phyloP scores from a whole-genome alignment of 2,329 filamentous ascomycete species.

The Fusarium pseudoanthophilum region DNA sequence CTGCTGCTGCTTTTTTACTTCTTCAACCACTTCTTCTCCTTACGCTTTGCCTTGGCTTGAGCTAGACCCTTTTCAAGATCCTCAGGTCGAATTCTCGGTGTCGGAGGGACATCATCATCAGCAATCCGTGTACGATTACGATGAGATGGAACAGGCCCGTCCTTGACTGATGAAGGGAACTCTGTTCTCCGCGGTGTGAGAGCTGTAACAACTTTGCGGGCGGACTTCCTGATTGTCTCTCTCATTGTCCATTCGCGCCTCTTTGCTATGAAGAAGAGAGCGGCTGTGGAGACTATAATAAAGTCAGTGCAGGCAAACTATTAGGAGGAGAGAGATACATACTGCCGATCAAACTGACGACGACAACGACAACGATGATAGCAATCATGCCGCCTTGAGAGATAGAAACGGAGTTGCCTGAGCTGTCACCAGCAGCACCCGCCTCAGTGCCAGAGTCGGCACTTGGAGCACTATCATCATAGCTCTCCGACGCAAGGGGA shows the following conservation, averaged over 20 bases:
- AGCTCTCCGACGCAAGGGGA: conserved; percentile 56
- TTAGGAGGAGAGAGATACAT: conserved; percentile 46
- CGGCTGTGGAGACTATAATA: conserved; percentile 66
- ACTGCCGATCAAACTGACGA: conserved; percentile 77
- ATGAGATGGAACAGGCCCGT: conserved; percentile 42
- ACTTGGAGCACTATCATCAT: conserved; percentile 51
- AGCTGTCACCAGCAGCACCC: conserved; percentile 73
- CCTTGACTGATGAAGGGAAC: conserved; percentile 68
- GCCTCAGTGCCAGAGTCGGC: conserved; percentile 61
- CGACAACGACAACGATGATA: conserved; percentile 77
- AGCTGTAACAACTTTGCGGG: conserved; percentile 68
- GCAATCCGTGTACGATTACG: conserved; percentile 59
- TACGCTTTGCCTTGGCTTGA: conserved; percentile 51
- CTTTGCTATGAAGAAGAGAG: conserved; percentile 83
- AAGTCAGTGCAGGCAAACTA: conserved; percentile 23
- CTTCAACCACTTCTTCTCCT: conserved; percentile 43
- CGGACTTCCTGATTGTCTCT: conserved; percentile 76
- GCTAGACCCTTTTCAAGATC: conserved; percentile 69
- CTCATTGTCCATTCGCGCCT: conserved; percentile 85
- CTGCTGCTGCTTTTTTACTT: conserved; percentile 15
- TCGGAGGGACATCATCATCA: conserved; percentile 67
- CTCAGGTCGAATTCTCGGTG: conserved; percentile 62
- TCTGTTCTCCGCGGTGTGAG: conserved; percentile 71
- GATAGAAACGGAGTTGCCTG: conserved; percentile 67
- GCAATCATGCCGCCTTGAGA: conserved; percentile 77